Evolutionary conservation across 306 rosid genomes (phyloP).

Genomic region (Prunus salicina): DNA sequence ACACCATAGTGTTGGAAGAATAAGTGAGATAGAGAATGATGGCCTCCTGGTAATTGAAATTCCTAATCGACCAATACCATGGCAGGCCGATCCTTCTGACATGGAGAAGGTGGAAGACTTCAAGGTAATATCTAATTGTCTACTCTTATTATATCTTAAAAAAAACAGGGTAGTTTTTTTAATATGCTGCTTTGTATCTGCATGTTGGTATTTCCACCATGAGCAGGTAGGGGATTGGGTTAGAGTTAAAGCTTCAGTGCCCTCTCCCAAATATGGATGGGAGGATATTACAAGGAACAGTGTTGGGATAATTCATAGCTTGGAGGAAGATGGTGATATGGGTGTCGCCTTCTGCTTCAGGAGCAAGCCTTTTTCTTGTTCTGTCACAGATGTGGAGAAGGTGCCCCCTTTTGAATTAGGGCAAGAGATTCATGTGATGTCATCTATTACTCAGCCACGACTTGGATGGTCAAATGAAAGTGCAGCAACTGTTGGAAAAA

Average conservation of each 20-base stretch:
- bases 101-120: conserved; percentile 98
- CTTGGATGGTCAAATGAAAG: conserved; percentile 98
- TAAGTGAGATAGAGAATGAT: conserved; percentile 95
- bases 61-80: conserved; percentile 90
- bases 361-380: conserved; percentile 86
- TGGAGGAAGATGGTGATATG: conserved; percentile 95
- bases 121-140: conserved; percentile 49
- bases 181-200: conserved; percentile 6
- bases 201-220: conserved; percentile 16
- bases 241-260: conserved; percentile 92
- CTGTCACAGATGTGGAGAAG: conserved; percentile 93
- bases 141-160: conserved; percentile 7
- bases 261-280: conserved; percentile 99
- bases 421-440: conserved; percentile 77
- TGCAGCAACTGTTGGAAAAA: conserved; percentile 89
- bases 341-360: conserved; percentile 97
- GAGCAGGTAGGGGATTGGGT: conserved; percentile 98
- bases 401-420: conserved; percentile 85
- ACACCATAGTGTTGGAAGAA: conserved; percentile 94
- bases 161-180: conserved; percentile 10
- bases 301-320: conserved; percentile 87
- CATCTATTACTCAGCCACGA: conserved; percentile 76
- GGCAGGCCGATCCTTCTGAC: conserved; percentile 99
- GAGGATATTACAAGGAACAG: conserved; percentile 88
- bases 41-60: conserved; percentile 90